Percentiles rank a stretch among this genome's conserved stretches.
These are phyloP conservation scores for Trichoderma sp. DNA, from an alignment of 2,329 filamentous ascomycete genomes.

Conservation along the genomic window DNA sequence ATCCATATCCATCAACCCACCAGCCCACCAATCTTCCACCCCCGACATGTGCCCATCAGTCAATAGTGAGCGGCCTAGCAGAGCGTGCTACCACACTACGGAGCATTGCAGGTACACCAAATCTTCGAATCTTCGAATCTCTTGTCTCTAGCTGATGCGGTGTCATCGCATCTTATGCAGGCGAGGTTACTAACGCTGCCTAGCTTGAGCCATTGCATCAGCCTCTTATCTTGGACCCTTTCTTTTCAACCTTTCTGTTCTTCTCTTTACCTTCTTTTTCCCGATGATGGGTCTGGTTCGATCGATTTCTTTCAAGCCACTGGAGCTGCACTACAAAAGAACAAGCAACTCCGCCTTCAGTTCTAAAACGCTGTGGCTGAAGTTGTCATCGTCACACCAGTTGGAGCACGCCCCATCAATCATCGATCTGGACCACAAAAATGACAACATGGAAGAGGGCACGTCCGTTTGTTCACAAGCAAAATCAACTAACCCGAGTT, in stretches of 20 bases:
- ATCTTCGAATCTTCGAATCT: slow-evolving; percentile 16
- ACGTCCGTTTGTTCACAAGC: neutral
- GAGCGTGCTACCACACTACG: neutral
- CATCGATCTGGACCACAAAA: neutral
- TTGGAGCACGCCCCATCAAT: neutral
- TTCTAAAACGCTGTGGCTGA: slow-evolving; percentile 21
- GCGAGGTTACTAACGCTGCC: neutral
- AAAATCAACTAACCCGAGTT: neutral
- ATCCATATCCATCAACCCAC: neutral
- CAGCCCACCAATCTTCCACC: slow-evolving; percentile 6
- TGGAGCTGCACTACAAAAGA: neutral
- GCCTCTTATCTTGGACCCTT: neutral
- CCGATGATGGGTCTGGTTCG: neutral
- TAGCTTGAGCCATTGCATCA: neutral
- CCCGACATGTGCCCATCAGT: slow-evolving; percentile 12
- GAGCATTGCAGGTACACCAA: neutral
- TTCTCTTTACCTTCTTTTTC: neutral
- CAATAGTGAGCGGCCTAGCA: neutral
- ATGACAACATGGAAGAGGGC: neutral
- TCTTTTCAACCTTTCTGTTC: neutral
- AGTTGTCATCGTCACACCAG: neutral
- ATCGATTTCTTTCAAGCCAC: neutral
- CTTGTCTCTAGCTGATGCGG: neutral
- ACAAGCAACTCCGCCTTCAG: neutral
- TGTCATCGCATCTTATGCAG: slow-evolving; percentile 8